Conservation (phyloP, 257 asterid species). For the Salvia hispanica region DNA sequence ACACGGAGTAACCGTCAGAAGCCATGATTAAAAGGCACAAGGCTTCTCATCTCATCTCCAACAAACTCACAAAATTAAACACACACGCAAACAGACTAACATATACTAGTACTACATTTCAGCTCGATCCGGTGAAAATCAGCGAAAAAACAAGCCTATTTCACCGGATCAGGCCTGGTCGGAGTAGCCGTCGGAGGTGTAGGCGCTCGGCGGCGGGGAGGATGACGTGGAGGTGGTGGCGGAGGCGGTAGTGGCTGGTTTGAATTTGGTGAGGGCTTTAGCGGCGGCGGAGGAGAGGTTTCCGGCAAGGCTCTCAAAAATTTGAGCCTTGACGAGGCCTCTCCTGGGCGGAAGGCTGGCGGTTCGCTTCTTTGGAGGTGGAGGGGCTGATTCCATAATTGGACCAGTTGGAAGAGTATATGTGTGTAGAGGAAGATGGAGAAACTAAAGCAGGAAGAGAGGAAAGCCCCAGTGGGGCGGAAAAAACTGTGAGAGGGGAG, state of each 20-base stretch:
- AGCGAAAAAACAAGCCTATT: conserved; percentile 26
- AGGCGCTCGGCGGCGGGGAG: conserved; percentile 42
- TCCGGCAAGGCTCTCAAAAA: conserved; percentile 51
- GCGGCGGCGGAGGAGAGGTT: conserved; percentile 39
- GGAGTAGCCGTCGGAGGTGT: conserved; percentile 33
- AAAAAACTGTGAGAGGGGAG: not conserved
- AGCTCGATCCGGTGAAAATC: conserved; percentile 15
- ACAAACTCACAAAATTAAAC: not conserved
- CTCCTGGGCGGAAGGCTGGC: conserved; percentile 40
- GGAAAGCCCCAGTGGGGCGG: not conserved
- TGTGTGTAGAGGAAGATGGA: not conserved
- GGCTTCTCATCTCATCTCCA: conserved; percentile 9
- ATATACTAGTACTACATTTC: not conserved
- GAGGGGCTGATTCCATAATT: conserved; percentile 33
- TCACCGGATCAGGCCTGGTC: conserved; percentile 31
- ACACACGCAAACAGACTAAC: not conserved
- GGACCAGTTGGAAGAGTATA: not conserved
- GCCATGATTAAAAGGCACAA: conserved; percentile 11
- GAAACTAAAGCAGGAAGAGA: not conserved
- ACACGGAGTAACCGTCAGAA: conserved; percentile 11
- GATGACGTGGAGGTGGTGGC: conserved; percentile 30
- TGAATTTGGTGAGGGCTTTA: conserved; percentile 30
- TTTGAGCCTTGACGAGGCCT: conserved; percentile 61
- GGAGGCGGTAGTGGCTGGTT: conserved; percentile 23
- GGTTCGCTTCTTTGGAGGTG: conserved; percentile 11